Percentiles rank a stretch among this genome's conserved stretches.
Conservation (phyloP, 495 filamentous ascomycete species). For the Neurospora sp. region DNA sequence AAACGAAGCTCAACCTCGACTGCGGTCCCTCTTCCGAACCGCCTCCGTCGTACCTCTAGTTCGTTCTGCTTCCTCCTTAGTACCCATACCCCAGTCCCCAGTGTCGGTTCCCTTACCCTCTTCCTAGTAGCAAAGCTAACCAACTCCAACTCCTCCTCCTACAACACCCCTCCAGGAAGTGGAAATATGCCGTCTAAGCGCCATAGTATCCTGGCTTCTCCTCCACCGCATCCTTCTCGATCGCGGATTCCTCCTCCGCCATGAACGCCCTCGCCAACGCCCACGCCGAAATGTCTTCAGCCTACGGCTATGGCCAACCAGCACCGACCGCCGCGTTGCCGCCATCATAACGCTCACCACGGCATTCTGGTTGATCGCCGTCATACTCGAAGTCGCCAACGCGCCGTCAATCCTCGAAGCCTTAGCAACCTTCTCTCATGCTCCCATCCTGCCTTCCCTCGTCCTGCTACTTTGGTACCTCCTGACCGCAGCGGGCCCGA, state of each 20-base stretch:
- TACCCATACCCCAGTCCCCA: not conserved
- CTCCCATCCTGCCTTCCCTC: not conserved
- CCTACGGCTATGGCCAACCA: not conserved
- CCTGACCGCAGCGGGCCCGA: not conserved
- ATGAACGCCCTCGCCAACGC: not conserved
- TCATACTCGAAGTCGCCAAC: not conserved
- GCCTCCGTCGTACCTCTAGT: not conserved
- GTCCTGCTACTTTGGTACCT: not conserved
- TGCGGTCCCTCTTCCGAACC: not conserved
- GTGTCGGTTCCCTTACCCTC: not conserved
- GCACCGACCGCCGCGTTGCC: not conserved
- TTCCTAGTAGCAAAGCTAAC: not conserved
- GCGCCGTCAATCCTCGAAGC: not conserved
- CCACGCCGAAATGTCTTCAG: not conserved
- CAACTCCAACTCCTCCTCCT: not conserved
- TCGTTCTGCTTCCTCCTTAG: not conserved
- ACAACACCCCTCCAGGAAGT: not conserved
- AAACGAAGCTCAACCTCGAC: not conserved
- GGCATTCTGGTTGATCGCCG: not conserved
- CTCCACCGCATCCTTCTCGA: not conserved
- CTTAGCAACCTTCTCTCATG: not conserved
- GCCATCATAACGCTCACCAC: not conserved
- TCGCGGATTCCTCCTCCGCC: not conserved
- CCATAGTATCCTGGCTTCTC: not conserved
- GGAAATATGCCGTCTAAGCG: not conserved